Conservation (phyloP, 768 basidiomycete genomes). For the Termitomyces sp. region DNA sequence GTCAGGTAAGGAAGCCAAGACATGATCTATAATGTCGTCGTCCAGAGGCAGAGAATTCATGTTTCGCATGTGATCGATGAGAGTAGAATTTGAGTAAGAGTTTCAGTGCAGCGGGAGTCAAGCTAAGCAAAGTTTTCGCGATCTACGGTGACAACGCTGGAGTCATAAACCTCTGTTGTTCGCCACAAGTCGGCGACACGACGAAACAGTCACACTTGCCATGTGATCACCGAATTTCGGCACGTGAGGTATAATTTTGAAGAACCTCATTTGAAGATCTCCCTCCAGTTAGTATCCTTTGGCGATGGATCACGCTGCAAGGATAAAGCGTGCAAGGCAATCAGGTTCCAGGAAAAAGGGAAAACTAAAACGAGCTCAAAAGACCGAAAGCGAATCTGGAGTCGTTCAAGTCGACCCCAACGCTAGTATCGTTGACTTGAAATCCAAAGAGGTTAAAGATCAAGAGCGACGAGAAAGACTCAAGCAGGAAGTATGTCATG, state of each 20-base stretch:
- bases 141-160: not conserved
- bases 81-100: not conserved
- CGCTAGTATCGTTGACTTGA: conserved; percentile 51
- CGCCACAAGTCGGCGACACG: not conserved
- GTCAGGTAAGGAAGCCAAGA: conserved; percentile 22
- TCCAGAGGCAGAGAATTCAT: conserved; percentile 18
- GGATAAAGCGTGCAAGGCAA: conserved; percentile 56
- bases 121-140: not conserved
- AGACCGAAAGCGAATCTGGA: conserved; percentile 12
- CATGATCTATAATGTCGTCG: conserved; percentile 24
- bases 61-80: conserved; percentile 5
- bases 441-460: conserved; percentile 58
- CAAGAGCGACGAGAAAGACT: conserved; percentile 53
- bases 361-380: conserved; percentile 28
- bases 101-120: no score
- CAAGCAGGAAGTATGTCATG: conserved; percentile 47
- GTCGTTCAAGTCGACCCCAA: conserved; percentile 43
- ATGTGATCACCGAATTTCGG: conserved; percentile 1
- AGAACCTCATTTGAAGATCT: not conserved
- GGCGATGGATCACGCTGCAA: conserved; percentile 23
- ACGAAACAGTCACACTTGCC: not conserved
- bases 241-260: conserved; percentile 6
- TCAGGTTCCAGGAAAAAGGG: conserved; percentile 63
- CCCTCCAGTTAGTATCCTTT: not conserved
- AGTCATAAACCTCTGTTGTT: not conserved